Evolutionary conservation across 371 early-diverging fungal genomes (phyloP), one percentile per base, ranked within the genome.

Genomic region (Umbelopsis sp.): DNA sequence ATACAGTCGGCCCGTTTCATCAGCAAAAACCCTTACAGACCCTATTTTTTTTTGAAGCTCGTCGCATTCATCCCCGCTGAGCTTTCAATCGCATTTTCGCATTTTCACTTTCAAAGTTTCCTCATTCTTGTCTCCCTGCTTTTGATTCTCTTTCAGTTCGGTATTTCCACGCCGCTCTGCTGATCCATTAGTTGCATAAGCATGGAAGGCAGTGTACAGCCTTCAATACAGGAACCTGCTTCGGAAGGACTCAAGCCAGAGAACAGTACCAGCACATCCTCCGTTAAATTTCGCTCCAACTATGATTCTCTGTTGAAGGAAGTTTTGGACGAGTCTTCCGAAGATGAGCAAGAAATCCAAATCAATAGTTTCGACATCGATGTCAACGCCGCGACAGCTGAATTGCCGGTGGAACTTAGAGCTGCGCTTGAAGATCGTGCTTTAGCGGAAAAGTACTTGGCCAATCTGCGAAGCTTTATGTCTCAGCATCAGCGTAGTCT

Each of bases 281-380:
- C 80, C 10, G 50, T 65, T 45, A 69, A 65, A 45, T 84, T 84
- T 75, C 81, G 80, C 20, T 73, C 78, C 71, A 83, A 88, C 68
- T 88, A 88, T 72, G 88, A 86, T 66, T 79, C 81, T 32, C 74
- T 86, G 44, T 71, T 88, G 44, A 86, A 84, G 73, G 84, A 88
- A 75, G 86, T 88, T 12, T 76, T 88, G 69, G 87, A 87, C 76
- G 83, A 84, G 57, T 75, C 71, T 38, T 76, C 76, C 41, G 78
- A 80, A 52, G 81, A 84, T 45, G 79, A 82, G 11, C 70, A 74
- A 22, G 74, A 72, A n/a, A 72, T 76, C 2, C 48, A 68, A 41
- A 48, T 80, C 10, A 65, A 72, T 22, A 66, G 70, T 9, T 75
- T 69, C 41, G 78, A 80, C 35, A 79, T 85, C 50, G 83, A 77